A percentile compares a stretch with the other conserved stretches of the same genome.
Evolutionary conservation across 2,329 filamentous ascomycete genomes (phyloP).

Genomic region (Peltaster fructicola): DNA sequence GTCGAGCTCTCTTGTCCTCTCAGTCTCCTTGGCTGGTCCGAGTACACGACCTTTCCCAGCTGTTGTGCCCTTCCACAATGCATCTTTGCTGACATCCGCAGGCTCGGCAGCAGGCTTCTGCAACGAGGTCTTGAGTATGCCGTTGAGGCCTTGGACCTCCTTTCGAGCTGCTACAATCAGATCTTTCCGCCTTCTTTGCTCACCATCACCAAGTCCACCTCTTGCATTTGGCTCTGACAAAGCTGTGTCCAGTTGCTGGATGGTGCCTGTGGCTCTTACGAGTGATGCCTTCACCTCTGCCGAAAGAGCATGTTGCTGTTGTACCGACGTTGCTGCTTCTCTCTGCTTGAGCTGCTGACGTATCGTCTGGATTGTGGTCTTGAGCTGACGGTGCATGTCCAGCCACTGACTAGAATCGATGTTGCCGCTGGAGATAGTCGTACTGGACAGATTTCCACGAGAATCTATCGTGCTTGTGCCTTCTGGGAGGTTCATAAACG

Average conservation of each 20-base stretch:
- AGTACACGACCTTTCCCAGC: conserved; percentile 42
- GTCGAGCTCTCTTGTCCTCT: conserved; percentile 57
- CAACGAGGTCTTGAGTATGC: conserved; percentile 42
- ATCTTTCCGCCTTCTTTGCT: conserved; percentile 54
- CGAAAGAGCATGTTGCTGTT: conserved; percentile 40
- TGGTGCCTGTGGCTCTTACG: conserved; percentile 47
- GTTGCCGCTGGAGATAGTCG: conserved; percentile 18
- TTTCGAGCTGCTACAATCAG: conserved; percentile 51
- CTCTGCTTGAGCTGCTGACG: conserved; percentile 47
- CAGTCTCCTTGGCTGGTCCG: conserved; percentile 52
- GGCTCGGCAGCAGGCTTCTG: conserved; percentile 15
- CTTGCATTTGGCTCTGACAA: conserved; percentile 23
- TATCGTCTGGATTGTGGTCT: conserved; percentile 50
- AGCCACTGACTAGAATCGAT: conserved; percentile 48
- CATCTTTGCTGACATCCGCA: conserved; percentile 19
- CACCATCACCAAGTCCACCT: conserved; percentile 47
- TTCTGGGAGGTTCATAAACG: conserved; percentile 54
- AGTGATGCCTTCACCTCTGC: conserved; percentile 59
- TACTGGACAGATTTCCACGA: conserved; percentile 24
- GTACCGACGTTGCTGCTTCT: conserved; percentile 42
- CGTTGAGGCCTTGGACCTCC: conserved; percentile 60
- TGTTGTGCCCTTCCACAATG: conserved; percentile 16
- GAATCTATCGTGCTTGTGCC: conserved; percentile 15
- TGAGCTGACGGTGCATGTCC: conserved; percentile 58
- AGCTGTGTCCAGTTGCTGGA: conserved; percentile 48